phyloP scores from a whole-genome alignment of 441 rosid genomes.

The Viola pubescens region DNA sequence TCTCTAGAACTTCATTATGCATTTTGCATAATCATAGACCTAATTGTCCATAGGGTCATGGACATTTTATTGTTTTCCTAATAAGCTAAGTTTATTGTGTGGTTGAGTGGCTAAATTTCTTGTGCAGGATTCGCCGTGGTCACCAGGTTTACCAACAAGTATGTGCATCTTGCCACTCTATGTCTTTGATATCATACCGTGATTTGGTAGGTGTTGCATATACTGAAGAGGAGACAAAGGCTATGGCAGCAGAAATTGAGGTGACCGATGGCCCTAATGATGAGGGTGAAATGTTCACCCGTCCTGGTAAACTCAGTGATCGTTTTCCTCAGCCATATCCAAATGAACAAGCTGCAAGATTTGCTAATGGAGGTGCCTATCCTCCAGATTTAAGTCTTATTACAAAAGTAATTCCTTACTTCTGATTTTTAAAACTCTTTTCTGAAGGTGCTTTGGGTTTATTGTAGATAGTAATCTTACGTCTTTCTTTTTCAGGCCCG shows the following conservation, averaged over 20 bases:
- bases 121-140: slow-evolving; percentile 94
- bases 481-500: slow-evolving; percentile 65
- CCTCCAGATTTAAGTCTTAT: slow-evolving; percentile 99
- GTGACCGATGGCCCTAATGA: slow-evolving; percentile 98
- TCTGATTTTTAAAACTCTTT: neutral
- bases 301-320: slow-evolving; percentile 49
- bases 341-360: slow-evolving; percentile 95
- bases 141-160: slow-evolving; percentile 70
- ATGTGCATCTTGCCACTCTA: slow-evolving; percentile 99
- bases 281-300: slow-evolving; percentile 93
- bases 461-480: slow-evolving; percentile 2
- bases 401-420: slow-evolving; percentile 58
- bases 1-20: neutral
- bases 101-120: slow-evolving; percentile 17
- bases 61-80: neutral
- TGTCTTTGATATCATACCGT: slow-evolving; percentile 93
- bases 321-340: slow-evolving; percentile 91
- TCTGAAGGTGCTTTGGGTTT: neutral
- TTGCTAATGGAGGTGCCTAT: slow-evolving; percentile 99
- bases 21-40: too few species aligned
- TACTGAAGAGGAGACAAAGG: slow-evolving; percentile 95
- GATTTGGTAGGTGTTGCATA: slow-evolving; percentile 98
- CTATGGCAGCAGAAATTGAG: slow-evolving; percentile 99
- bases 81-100: neutral
- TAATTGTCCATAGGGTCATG: neutral